These are phyloP conservation scores for Rhodotorula mucilaginosa DNA, from an alignment of 1,284 basidiomycete genomes.

Conservation along the genomic window DNA sequence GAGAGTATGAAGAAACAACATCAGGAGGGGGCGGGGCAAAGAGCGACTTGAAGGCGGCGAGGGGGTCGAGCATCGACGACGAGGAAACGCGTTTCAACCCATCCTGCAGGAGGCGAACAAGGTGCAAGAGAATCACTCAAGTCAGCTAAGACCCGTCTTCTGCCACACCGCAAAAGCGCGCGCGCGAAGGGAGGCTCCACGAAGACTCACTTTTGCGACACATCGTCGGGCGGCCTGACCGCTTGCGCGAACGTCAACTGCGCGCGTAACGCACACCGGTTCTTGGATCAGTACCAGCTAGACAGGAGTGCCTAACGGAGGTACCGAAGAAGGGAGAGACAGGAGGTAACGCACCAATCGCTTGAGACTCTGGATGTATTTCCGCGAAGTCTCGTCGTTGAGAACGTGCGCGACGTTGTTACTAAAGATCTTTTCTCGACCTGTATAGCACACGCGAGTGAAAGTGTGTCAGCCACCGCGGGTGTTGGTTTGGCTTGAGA, in stretches of 20 bases:
- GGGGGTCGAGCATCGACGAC: too few relatives aligned
- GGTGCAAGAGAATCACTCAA: too few relatives aligned
- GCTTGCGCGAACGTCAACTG: slow-evolving; percentile 92
- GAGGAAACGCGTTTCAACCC: too few relatives aligned
- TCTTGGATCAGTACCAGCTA: background rate
- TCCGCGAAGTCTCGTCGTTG: slow-evolving; percentile 97
- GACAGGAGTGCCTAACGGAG: background rate
- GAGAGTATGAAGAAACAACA: too few relatives aligned
- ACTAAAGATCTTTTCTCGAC: slow-evolving; percentile 92
- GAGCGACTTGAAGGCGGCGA: too few relatives aligned
- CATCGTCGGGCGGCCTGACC: slow-evolving; percentile 84
- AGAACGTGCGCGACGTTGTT: slow-evolving; percentile 97
- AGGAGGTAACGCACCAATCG: slow-evolving; percentile 57
- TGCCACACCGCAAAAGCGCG: too few relatives aligned
- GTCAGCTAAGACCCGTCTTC: too few relatives aligned
- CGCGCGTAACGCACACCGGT: background rate
- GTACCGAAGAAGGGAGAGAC: slow-evolving; percentile 50
- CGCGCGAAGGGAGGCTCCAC: too few relatives aligned
- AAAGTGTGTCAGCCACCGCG: too few relatives aligned
- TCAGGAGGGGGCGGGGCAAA: too few relatives aligned
- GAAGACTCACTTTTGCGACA: slow-evolving; percentile 59
- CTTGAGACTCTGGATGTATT: slow-evolving; percentile 98
- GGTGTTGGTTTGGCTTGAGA: background rate
- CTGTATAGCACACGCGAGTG: slow-evolving; percentile 45
- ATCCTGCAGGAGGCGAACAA: too few relatives aligned